A percentile compares a stretch with the other conserved stretches of the same genome.
These are phyloP conservation scores for Coniferiporia weirii DNA, from an alignment of 1,284 basidiomycete species.

Conservation along the genomic window DNA sequence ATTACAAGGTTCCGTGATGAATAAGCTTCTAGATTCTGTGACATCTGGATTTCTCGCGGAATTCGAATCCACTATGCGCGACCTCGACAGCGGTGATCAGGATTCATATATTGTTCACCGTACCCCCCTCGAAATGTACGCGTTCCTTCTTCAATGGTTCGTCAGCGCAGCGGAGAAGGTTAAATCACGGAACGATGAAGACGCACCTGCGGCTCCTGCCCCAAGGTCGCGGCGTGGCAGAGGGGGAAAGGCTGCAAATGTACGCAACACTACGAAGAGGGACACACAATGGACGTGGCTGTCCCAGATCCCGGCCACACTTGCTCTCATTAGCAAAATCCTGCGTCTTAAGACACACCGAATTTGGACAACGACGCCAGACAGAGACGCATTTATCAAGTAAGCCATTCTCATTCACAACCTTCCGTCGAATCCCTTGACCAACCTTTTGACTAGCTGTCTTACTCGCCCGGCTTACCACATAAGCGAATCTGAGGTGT, in stretches of 20 bases:
- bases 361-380: slow-evolving; percentile 83
- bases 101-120: slow-evolving; percentile 67
- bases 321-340: slow-evolving; percentile 67
- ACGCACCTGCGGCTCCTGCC: slow-evolving; percentile 35
- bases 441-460: slow-evolving; percentile 47
- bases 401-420: slow-evolving; percentile 32
- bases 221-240: slow-evolving; percentile 50
- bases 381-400: slow-evolving; percentile 82
- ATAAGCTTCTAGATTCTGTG: slow-evolving; percentile 75
- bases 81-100: slow-evolving; percentile 67
- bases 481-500: slow-evolving; percentile 80
- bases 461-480: slow-evolving; percentile 84
- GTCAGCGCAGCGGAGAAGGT: slow-evolving; percentile 72
- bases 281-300: slow-evolving; percentile 67
- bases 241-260: slow-evolving; percentile 51
- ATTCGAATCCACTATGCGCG: slow-evolving; percentile 60
- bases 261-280: slow-evolving; percentile 39
- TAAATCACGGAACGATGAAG: slow-evolving; percentile 51
- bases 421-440: slow-evolving; percentile 6
- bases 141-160: slow-evolving; percentile 86
- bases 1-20: slow-evolving; percentile 59
- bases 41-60: slow-evolving; percentile 66
- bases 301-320: slow-evolving; percentile 66
- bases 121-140: slow-evolving; percentile 78
- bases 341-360: slow-evolving; percentile 72